phyloP scores from a whole-genome alignment of 2,329 filamentous ascomycete species.

The Annulohypoxylon truncatum region DNA sequence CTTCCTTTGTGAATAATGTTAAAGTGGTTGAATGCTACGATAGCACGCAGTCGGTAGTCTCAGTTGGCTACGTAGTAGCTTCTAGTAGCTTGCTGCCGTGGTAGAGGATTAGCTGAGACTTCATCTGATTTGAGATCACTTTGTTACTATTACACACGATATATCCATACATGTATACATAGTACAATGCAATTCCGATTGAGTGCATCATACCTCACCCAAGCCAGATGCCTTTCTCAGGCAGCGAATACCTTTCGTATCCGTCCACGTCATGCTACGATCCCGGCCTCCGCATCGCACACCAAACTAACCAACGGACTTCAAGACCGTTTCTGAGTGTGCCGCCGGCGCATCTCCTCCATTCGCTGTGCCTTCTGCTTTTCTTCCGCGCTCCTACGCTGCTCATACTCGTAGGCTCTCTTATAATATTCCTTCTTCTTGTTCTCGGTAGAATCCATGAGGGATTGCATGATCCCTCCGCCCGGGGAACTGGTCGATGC shows the following conservation, averaged over 20 bases:
- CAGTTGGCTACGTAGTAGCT: not conserved
- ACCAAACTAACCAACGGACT: not conserved
- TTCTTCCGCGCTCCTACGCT: conserved; percentile 47
- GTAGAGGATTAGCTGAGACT: not conserved
- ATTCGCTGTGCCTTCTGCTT: conserved; percentile 55
- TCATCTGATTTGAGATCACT: conserved; percentile 1
- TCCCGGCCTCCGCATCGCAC: conserved; percentile 10
- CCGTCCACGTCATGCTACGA: conserved; percentile 34
- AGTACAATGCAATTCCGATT: conserved; percentile 28
- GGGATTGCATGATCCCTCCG: not conserved
- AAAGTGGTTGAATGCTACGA: not conserved
- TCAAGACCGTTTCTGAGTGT: conserved; percentile 23
- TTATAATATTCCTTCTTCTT: conserved; percentile 40
- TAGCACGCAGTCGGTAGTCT: not conserved
- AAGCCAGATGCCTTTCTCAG: not conserved
- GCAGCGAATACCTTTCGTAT: conserved; percentile 7
- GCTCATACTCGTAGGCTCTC: conserved; percentile 48
- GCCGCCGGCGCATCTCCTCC: conserved; percentile 41
- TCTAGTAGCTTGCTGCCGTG: no score
- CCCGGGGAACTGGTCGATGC: conserved; percentile 48
- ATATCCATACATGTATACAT: conserved; percentile 6
- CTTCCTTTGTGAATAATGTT: not conserved
- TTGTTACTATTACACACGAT: conserved; percentile 18
- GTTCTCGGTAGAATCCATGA: conserved; percentile 23
- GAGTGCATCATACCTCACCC: conserved; percentile 19